Base-by-base conservation (phyloP, 257 asterid species). In the Cinchona pubescens region DNA sequence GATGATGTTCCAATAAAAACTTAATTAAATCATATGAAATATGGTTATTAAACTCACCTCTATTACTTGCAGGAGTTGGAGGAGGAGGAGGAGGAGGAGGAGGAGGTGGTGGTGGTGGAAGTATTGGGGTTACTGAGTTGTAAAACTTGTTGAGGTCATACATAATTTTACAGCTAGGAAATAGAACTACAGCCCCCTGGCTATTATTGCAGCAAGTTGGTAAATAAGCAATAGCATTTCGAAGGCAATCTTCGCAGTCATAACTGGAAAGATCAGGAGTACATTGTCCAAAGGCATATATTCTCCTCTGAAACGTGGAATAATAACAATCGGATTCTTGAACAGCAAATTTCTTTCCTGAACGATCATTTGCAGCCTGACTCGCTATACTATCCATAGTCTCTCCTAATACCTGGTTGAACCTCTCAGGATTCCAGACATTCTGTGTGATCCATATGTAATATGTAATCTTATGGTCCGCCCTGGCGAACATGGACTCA, bases 261-360 rank as follows among this genome's bases (percentile, higher is more conserved):
- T 1, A 2, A 21, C 1, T 4, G 13, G 83, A 62, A 8, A 83
- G 13, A 73, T 79, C 80, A 60, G 83, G 82, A 35, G 79, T 79
- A 63, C 82, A 79, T 69, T 83, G 82, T 15, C 51, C 82, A 3
- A 76, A 53, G 14, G 67, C 21, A 46, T 73, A 76, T 16, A 79
- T 27, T 19, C 0, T 72, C 51, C 14, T 37, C 42, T 38, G 42
- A 0, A n/a, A 6, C 8, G 58, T 1, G 0, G n/a, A n/a, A n/a
- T n/a, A n/a, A n/a, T 71, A 7, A 9, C 19, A 69, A 15, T 42
- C 49, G 7, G 66, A 46, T 25, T 72, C 76, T 55, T 35, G 32
- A 15, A 67, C 67, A 0, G 77, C 81, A 60, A 59, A 79, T 9
- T 69, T 76, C 53, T 76, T 72, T 29, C 71, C 55, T 0, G 56